Evolutionary conservation across 805 yeast species (phyloP), one percentile per base, ranked within the genome.

Genomic region (Isabelozyma gotoi): DNA sequence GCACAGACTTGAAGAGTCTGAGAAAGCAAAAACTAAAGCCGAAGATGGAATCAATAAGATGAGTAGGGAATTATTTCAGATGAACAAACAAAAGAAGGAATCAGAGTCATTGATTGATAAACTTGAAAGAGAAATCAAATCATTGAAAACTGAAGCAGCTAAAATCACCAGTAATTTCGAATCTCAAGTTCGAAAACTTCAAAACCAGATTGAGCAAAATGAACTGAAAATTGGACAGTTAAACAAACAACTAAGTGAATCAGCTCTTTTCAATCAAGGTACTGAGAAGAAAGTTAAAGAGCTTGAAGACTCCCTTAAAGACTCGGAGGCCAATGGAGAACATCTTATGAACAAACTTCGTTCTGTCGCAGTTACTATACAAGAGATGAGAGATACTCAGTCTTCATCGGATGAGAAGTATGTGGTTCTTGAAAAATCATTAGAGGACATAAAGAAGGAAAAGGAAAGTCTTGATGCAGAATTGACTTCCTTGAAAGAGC

Each of bases 41-140:
- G 97, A 91, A 55, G 84, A 81, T 46, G 97, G 96, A 3, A 84
- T 91, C 40, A 90, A 90, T 58, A 90, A 89, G 52, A 87, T 91
- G 96, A 85, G 84, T 42, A 71, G 92, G 33, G 98, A 91, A 50
- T 67, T 91, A 21, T 78, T 88, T 61, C 77, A 77, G 38, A 67
- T 89, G 35, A 75, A 81, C 0, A 80, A 78, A 43, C 81, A 80
- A 27, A 83, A 82, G 45, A 80, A 77, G 2, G 75, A 76, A 0
- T 53, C 75, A 5, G 81, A 76, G 36, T 67, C 68, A 19, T 61
- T 63, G 7, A 61, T 78, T 12, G 73, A 70, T 33, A 54, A 51
- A 4, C 46, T 74, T 36, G 77, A 80, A 44, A 76, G 70, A 34
- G 76, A 76, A 21, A 47, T 71, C 2, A 52, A 55, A 0, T 57